Percentiles rank a stretch among this genome's conserved stretches.
phyloP scores from a whole-genome alignment of 2,329 filamentous ascomycete genomes.

The Chrysosporium queenslandicum region DNA sequence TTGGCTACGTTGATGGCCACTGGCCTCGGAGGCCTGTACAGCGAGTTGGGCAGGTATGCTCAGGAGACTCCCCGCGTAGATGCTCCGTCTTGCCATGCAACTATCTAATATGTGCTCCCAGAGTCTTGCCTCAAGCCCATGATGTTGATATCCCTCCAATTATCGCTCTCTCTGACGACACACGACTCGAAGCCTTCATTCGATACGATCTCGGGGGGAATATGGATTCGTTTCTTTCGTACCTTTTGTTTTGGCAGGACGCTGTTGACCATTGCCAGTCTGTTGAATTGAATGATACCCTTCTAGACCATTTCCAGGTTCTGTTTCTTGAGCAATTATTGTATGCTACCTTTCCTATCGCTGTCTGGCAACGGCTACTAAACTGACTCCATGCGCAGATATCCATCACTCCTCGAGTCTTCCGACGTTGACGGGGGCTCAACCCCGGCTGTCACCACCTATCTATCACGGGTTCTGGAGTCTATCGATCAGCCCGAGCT shows the following conservation, averaged over 20 bases:
- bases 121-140: slow-evolving; percentile 62
- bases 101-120: slow-evolving; percentile 50
- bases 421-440: slow-evolving; percentile 96
- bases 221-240: slow-evolving; percentile 85
- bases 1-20: slow-evolving; percentile 95
- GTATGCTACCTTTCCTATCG: slow-evolving; percentile 38
- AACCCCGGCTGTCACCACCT: slow-evolving; percentile 89
- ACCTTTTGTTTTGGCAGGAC: slow-evolving; percentile 96
- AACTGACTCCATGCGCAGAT: slow-evolving; percentile 43
- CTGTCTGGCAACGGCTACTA: not conserved
- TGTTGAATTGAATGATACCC: slow-evolving; percentile 77
- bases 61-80: not conserved
- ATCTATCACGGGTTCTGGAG: slow-evolving; percentile 81
- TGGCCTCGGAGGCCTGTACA: slow-evolving; percentile 70
- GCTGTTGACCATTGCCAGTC: slow-evolving; percentile 92
- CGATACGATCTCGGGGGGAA: slow-evolving; percentile 76
- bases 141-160: slow-evolving; percentile 66
- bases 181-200: slow-evolving; percentile 61
- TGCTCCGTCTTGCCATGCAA: slow-evolving; percentile 45
- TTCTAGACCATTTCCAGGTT: slow-evolving; percentile 94
- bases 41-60: slow-evolving; percentile 53
- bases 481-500: slow-evolving; percentile 87
- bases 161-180: slow-evolving; percentile 79
- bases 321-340: slow-evolving; percentile 90
- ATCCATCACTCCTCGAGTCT: slow-evolving; percentile 89